Percentiles rank a stretch among this genome's conserved stretches.
Evolutionary conservation across 805 yeast genomes (phyloP).

Genomic region (Candida cerambycidarum): DNA sequence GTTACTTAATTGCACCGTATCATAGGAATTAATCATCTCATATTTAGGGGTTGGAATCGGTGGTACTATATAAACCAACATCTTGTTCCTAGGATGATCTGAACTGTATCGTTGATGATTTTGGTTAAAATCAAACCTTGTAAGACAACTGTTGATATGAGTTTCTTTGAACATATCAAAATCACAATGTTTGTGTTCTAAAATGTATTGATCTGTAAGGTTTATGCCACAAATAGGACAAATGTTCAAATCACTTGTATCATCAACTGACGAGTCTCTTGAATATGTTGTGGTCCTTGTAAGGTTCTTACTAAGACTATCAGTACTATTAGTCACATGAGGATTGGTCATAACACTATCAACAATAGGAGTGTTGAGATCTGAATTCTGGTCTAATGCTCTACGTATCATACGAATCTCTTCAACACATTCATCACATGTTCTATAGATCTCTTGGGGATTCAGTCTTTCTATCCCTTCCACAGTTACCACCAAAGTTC

Average conservation of each 20-base stretch:
- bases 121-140: slow-evolving; percentile 65
- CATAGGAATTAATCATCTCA: slow-evolving; percentile 28
- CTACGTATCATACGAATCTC: slow-evolving; percentile 53
- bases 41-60: slow-evolving; percentile 45
- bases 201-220: slow-evolving; percentile 23
- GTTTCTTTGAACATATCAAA: slow-evolving; percentile 48
- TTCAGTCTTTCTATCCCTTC: slow-evolving; percentile 49
- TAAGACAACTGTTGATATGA: slow-evolving; percentile 75
- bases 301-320: neutral
- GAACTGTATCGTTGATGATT: slow-evolving; percentile 45
- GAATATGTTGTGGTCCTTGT: slow-evolving; percentile 16
- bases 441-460: slow-evolving; percentile 60
- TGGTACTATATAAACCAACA: slow-evolving; percentile 73
- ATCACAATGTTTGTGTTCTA: slow-evolving; percentile 19
- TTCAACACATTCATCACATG: slow-evolving; percentile 71
- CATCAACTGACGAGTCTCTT: slow-evolving; percentile 22
- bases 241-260: slow-evolving; percentile 30
- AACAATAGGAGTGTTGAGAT: neutral
- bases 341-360: neutral
- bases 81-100: slow-evolving; percentile 57
- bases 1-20: slow-evolving; percentile 13
- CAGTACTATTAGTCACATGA: too few species aligned
- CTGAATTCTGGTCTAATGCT: neutral
- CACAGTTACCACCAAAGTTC: slow-evolving; percentile 57
- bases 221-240: slow-evolving; percentile 44